A percentile compares a stretch with the other conserved stretches of the same genome.
phyloP scores from a whole-genome alignment of 768 basidiomycete genomes.

The Candolleomyces eurysporus region DNA sequence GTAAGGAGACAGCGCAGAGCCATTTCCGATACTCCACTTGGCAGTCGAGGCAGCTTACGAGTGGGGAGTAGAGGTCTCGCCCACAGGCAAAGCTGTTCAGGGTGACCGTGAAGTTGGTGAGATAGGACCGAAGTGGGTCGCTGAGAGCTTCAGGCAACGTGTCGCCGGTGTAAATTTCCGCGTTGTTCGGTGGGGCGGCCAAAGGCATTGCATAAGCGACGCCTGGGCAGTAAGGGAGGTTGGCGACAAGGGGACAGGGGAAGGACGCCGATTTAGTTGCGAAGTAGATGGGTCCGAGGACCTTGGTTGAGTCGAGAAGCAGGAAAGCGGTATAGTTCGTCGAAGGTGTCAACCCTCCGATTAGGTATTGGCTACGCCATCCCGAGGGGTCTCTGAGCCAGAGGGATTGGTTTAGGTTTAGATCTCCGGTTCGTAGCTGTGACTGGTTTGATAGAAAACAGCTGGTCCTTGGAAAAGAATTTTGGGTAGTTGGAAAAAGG shows the following conservation, averaged over 20 bases:
- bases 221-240: conserved; percentile 72
- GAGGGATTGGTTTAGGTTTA: conserved; percentile 40
- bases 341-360: conserved; percentile 53
- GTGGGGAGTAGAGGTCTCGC: conserved; percentile 74
- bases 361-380: conserved; percentile 68
- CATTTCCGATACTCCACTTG: conserved; percentile 70
- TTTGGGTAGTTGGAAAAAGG: conserved; percentile 47
- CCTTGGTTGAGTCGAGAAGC: conserved; percentile 50
- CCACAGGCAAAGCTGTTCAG: conserved; percentile 78
- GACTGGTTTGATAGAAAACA: conserved; percentile 50
- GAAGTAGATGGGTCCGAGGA: conserved; percentile 70
- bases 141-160: conserved; percentile 52
- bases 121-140: conserved; percentile 49
- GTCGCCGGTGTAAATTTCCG: conserved; percentile 44
- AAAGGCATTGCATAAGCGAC: conserved; percentile 71
- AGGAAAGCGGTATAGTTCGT: conserved; percentile 83
- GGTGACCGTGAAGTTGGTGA: conserved; percentile 73
- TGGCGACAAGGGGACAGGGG: conserved; percentile 65
- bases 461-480: conserved; percentile 49
- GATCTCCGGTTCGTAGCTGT: conserved; percentile 28
- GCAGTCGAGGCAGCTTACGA: conserved; percentile 77
- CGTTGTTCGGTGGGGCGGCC: conserved; percentile 42
- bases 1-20: conserved; percentile 73
- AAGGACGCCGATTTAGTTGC: conserved; percentile 76
- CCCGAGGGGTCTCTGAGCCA: conserved; percentile 61